Evolutionary conservation across 345 rosid species (phyloP), one percentile per base, ranked within the genome.

Genomic region (Populus pruinosa): DNA sequence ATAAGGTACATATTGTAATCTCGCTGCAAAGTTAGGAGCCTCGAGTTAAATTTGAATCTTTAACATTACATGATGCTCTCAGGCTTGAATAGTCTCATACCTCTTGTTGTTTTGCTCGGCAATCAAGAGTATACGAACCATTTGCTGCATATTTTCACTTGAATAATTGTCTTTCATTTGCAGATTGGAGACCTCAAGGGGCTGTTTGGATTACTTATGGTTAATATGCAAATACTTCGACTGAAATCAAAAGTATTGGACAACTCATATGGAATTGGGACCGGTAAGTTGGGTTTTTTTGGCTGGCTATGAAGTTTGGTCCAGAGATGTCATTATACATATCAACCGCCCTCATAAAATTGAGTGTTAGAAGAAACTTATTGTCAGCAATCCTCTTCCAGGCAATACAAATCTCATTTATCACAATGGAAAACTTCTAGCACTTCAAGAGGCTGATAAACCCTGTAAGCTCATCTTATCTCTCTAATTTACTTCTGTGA

Each of bases 181-280:
- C 83, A 93, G 98, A 56, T 93, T 70, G 99, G 99, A 80, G 99
- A 96, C 83, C 83, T 93, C 63, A 96, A 90, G 83, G 98, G 99
- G 44, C 70, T 90, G 20, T 88, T 93, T 84, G 99, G 99, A 62
- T 82, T 93, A 75, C 80, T 95, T 77, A 93, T 88, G 96, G 91
- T 91, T 74, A 72, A 85, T 83, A 80, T 91, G 81, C 90, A 85
- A 77, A 83, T 84, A 75, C 86, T 93, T 63, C 87, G 98, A 87
- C 81, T 81, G 56, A 95, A 89, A 79, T 70, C 89, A 44, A 93
- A 93, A 82, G 85, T 93, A 61, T 75, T 96, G 80, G 98, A 96
- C 81, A 80, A 72, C 70, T 87, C 98, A 23, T 91, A 88, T 77
- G 99, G 99, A 82, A 0, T 5, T 75, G 99, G 99, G 77, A 84